Conservation (phyloP, 331 rosid genomes). For the Pyracantha coccinea region DNA sequence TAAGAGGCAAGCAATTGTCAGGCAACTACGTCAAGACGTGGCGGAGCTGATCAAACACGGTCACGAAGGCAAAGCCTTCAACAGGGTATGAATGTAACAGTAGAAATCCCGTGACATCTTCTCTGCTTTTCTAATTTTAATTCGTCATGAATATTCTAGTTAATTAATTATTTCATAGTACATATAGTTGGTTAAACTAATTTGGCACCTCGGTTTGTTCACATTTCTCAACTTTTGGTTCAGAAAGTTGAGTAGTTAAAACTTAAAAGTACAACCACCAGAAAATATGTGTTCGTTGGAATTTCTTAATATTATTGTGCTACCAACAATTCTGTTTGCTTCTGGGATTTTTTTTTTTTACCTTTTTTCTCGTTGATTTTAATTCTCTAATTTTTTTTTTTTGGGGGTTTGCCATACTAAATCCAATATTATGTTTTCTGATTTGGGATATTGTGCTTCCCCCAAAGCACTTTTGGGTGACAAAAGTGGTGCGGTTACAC, state of each 20-base stretch:
- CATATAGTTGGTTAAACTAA: background rate
- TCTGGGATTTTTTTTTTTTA: background rate
- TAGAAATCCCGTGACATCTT: background rate
- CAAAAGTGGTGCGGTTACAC: background rate
- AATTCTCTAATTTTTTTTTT: background rate
- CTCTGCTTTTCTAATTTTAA: background rate
- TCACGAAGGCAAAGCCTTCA: constrained; percentile 40
- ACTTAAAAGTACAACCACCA: background rate
- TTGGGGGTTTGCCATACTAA: no score
- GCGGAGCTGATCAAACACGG: constrained; percentile 46
- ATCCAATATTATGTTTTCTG: no score
- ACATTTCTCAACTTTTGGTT: background rate
- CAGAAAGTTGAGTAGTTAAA: background rate
- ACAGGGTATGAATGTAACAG: constrained; percentile 33
- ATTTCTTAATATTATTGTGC: background rate
- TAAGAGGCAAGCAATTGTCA: constrained; percentile 44
- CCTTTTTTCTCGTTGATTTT: background rate
- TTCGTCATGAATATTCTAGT: background rate
- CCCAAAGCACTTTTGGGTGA: background rate
- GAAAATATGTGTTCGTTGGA: background rate
- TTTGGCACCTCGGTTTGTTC: background rate
- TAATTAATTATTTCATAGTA: background rate
- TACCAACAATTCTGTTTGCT: background rate
- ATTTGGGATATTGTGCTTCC: no score
- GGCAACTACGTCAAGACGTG: constrained; percentile 45